A percentile compares a stretch with the other conserved stretches of the same genome.
Evolutionary conservation across 768 basidiomycete species (phyloP).

Genomic region (Boletus subparvulus): DNA sequence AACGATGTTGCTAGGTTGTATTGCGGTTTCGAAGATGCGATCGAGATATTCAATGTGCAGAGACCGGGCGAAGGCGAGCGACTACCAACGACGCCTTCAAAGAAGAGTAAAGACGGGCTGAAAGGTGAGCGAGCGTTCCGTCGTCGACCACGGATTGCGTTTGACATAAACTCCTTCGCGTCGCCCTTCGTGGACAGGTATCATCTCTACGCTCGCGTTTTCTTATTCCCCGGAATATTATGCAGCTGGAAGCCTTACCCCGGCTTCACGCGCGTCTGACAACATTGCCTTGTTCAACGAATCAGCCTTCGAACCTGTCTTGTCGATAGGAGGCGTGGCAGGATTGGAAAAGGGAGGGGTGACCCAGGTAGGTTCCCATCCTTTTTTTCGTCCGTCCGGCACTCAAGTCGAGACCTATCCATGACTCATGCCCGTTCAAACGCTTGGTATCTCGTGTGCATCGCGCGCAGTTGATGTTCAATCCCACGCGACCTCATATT

Average conservation of each 20-base stretch:
- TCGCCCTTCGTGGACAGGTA: constrained; percentile 48
- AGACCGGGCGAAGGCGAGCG: constrained; percentile 74
- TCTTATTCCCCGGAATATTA: constrained; percentile 63
- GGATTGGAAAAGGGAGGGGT: constrained; percentile 36
- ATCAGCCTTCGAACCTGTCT: constrained; percentile 51
- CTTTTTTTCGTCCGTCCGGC: neutral
- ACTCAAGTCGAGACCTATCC: neutral
- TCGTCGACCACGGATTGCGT: neutral
- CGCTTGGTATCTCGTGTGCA: neutral
- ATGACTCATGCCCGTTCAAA: neutral
- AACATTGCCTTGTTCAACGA: constrained; percentile 73
- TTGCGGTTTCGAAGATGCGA: constrained; percentile 83
- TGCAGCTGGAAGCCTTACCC: constrained; percentile 75
- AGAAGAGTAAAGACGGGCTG: constrained; percentile 80
- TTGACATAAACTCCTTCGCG: neutral
- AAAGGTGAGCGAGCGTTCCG: constrained; percentile 57
- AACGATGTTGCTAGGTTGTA: constrained; percentile 51
- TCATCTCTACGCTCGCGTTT: constrained; percentile 83
- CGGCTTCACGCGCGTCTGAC: constrained; percentile 40
- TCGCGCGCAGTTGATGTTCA: constrained; percentile 63
- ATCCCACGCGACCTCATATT: constrained; percentile 66
- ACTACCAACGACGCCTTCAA: constrained; percentile 65
- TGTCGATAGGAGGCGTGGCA: constrained; percentile 61
- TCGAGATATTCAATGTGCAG: constrained; percentile 80
- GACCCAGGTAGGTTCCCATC: constrained; percentile 45